phyloP scores from a whole-genome alignment of 805 yeast species.

The Hanseniaspora meyeri region DNA sequence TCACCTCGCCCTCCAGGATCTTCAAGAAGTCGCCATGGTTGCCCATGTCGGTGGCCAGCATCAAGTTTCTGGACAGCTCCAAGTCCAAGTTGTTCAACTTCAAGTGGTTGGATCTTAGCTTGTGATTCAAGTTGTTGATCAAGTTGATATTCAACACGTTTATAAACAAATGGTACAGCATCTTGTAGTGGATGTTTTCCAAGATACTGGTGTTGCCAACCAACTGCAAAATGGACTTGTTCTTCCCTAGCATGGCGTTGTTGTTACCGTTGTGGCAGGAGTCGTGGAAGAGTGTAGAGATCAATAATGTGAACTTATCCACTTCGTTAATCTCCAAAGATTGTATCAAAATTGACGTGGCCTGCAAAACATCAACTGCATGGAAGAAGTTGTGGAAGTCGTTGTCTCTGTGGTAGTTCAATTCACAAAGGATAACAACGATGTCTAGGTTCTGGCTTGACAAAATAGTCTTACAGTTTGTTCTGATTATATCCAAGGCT shows the following conservation, averaged over 20 bases:
- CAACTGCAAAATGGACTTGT: neutral
- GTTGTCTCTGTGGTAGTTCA: constrained; percentile 70
- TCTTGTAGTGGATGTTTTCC: constrained; percentile 68
- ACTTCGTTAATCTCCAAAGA: neutral
- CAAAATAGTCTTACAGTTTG: neutral
- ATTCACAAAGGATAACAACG: constrained; percentile 56
- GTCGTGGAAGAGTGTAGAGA: constrained; percentile 82
- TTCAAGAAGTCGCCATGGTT: constrained; percentile 45
- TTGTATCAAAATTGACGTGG: constrained; percentile 51
- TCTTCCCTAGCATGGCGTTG: constrained; percentile 38
- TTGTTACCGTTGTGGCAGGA: constrained; percentile 96
- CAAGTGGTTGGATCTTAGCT: neutral
- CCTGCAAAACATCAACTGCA: constrained; percentile 91
- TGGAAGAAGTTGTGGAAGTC: constrained; percentile 93
- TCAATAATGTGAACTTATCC: constrained; percentile 42
- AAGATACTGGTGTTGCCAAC: constrained; percentile 41
- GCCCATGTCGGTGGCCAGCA: constrained; percentile 90
- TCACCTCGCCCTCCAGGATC: neutral
- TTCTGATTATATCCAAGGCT: neutral
- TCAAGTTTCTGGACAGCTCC: constrained; percentile 24
- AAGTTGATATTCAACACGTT: constrained; percentile 17
- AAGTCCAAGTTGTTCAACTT: neutral
- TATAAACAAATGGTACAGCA: constrained; percentile 30
- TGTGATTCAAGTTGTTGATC: constrained; percentile 15
- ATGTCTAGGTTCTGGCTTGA: neutral